A percentile compares a stretch with the other conserved stretches of the same genome.
These are phyloP conservation scores for Plantago coronopus DNA, from an alignment of 305 asterid genomes.

Conservation along the genomic window DNA sequence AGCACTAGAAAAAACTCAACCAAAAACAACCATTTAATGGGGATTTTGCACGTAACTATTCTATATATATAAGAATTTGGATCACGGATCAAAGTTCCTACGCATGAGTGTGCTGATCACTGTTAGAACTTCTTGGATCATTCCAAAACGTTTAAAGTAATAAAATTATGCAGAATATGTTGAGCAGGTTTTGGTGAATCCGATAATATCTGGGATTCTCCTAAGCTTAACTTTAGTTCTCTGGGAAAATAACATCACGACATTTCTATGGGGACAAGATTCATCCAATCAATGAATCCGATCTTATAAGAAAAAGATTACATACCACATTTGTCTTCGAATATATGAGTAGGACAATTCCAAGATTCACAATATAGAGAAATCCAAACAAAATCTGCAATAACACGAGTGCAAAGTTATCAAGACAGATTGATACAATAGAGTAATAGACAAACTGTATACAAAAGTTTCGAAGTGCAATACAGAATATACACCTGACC, in stretches of 20 bases:
- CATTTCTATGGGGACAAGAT: no score
- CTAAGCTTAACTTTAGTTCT: not conserved
- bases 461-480: no score
- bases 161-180: not conserved
- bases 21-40: not conserved
- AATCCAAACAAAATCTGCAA: conserved; percentile 80
- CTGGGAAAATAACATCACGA: no score
- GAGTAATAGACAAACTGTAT: no score
- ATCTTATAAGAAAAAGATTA: conserved; percentile 19
- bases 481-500: no score
- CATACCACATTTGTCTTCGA: conserved; percentile 84
- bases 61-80: not conserved
- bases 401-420: conserved; percentile 23
- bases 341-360: conserved; percentile 65
- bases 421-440: not conserved
- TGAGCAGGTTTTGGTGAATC: not conserved
- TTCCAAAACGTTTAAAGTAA: not conserved
- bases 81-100: not conserved
- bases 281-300: no score
- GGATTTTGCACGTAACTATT: not conserved
- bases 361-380: conserved; percentile 78
- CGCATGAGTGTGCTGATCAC: not conserved
- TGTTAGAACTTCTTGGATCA: not conserved
- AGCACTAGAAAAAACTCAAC: not conserved
- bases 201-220: not conserved